Evolutionary conservation across 192 early-diverging fungal genomes (phyloP).

Genomic region (Podila clonocystis): DNA sequence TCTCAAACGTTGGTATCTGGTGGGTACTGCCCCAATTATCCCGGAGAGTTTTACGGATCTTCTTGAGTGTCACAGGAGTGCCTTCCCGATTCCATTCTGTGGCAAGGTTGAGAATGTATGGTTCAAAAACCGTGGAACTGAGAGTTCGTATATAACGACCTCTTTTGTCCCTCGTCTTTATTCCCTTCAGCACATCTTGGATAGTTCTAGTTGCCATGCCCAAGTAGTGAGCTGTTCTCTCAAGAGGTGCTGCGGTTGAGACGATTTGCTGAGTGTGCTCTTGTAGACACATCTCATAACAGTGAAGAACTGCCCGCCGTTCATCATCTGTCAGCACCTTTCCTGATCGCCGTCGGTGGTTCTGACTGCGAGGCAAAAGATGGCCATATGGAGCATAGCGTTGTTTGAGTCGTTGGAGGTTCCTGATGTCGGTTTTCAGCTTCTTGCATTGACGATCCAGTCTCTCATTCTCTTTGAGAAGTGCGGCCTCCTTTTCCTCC

Average conservation of each 20-base stretch:
- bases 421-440: not conserved
- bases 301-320: conserved; percentile 7
- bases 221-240: not conserved
- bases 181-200: too few relatives aligned
- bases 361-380: not conserved
- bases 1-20: too few relatives aligned
- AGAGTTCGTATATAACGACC: too few relatives aligned
- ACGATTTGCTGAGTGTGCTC: not conserved
- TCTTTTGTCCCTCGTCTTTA: too few relatives aligned
- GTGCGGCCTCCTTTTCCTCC: not conserved
- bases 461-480: conserved; percentile 1
- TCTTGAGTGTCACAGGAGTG: too few relatives aligned
- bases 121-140: too few relatives aligned
- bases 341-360: not conserved
- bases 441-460: not conserved
- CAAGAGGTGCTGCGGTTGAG: not conserved
- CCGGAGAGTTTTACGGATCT: too few relatives aligned
- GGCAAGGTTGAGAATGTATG: too few relatives aligned
- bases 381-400: conserved; percentile 8
- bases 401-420: not conserved
- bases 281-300: conserved; percentile 5
- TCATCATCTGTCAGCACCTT: not conserved
- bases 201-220: not conserved
- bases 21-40: too few relatives aligned
- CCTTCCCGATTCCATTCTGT: too few relatives aligned